phyloP scores from a whole-genome alignment of 331 rosid species.

The Erythrophleum ivorense region DNA sequence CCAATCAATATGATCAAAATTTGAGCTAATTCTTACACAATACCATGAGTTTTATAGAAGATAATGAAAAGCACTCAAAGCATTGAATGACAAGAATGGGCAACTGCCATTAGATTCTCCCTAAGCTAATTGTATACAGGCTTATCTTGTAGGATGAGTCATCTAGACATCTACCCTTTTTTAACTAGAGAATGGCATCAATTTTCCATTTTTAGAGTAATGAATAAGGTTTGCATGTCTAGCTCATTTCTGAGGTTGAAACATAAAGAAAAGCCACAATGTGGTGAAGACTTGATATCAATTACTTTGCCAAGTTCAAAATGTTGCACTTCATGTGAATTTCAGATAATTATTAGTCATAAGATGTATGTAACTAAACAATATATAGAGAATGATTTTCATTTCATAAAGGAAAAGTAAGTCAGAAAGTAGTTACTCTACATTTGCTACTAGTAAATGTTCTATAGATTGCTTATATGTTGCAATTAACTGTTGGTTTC shows the following conservation, averaged over 20 bases:
- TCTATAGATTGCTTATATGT: not conserved
- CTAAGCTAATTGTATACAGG: not conserved
- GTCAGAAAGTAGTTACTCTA: not conserved
- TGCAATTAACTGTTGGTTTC: not conserved
- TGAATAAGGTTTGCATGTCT: no score
- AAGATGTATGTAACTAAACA: not conserved
- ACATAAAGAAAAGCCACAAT: no score
- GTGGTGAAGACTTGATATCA: slow-evolving; percentile 35
- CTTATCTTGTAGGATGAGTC: not conserved
- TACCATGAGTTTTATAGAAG: no score
- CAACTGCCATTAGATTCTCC: not conserved
- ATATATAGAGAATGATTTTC: not conserved
- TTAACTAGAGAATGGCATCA: not conserved
- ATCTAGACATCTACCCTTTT: not conserved
- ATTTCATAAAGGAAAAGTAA: not conserved
- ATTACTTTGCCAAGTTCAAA: slow-evolving; percentile 92
- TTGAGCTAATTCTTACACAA: no score
- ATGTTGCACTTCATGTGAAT: slow-evolving; percentile 86
- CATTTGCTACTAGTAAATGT: not conserved
- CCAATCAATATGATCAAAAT: no score
- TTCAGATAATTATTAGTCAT: slow-evolving; percentile 26
- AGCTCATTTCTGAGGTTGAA: no score
- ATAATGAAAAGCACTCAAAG: no score
- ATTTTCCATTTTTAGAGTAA: not conserved
- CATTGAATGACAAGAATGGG: no score